Evolutionary conservation across 208 protist species (phyloP).

Genomic region (Naegleria lovaniensis): DNA sequence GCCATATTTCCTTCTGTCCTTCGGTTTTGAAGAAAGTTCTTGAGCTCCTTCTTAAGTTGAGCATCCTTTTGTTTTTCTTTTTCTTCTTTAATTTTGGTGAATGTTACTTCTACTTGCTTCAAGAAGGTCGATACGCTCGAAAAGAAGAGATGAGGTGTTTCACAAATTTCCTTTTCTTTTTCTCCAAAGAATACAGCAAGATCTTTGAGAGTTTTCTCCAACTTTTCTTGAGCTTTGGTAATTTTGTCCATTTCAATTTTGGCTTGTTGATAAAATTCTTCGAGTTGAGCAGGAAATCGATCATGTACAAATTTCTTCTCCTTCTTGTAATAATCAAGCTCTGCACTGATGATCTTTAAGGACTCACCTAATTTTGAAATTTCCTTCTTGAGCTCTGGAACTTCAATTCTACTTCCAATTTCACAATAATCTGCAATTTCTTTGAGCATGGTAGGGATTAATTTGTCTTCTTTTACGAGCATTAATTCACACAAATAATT

Average conservation of each 20-base stretch:
- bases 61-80: not conserved
- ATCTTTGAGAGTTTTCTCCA: not conserved
- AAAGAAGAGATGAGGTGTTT: not conserved
- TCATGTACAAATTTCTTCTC: not conserved
- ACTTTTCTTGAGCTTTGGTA: not conserved
- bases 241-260: not conserved
- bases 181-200: not conserved
- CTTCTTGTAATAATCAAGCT: not conserved
- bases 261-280: not conserved
- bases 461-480: not conserved
- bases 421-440: not conserved
- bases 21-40: not conserved
- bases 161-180: not conserved
- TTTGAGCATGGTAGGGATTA: not conserved
- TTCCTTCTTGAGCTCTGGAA: not conserved
- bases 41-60: not conserved
- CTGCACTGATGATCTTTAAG: not conserved
- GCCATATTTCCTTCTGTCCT: not conserved
- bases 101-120: not conserved
- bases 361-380: not conserved
- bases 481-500: not conserved
- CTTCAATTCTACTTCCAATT: not conserved
- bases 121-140: not conserved
- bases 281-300: not conserved
- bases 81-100: not conserved